Conservation (phyloP, 306 rosid genomes). For the Prunus campanulata region DNA sequence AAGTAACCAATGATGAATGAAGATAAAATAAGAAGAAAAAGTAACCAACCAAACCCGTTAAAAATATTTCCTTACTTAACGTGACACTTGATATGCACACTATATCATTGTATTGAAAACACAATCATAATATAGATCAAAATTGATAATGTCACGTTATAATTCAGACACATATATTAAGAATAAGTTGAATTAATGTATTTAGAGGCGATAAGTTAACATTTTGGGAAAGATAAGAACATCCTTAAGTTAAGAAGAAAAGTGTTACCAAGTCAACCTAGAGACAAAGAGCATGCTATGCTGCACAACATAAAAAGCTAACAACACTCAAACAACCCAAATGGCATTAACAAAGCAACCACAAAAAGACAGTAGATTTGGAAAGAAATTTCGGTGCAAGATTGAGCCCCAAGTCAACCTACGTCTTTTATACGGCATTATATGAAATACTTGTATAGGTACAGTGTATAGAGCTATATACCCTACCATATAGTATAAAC, state of each 20-base stretch:
- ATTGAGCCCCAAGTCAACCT: neutral
- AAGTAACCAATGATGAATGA: too few relatives aligned
- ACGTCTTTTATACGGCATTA: neutral
- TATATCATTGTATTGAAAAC: too few relatives aligned
- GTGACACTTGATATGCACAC: too few relatives aligned
- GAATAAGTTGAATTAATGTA: neutral
- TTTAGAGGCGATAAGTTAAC: neutral
- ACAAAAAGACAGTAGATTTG: neutral
- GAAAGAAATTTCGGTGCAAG: neutral
- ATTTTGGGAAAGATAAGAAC: neutral
- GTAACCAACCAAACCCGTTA: too few relatives aligned
- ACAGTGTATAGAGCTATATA: neutral
- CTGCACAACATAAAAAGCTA: neutral
- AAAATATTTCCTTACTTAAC: too few relatives aligned
- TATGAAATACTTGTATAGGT: neutral
- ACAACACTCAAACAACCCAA: neutral
- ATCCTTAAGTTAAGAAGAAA: neutral
- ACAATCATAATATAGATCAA: too few relatives aligned
- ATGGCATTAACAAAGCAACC: too few relatives aligned
- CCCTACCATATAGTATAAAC: neutral
- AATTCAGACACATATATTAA: neutral
- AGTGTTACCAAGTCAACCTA: neutral
- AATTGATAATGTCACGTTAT: too few relatives aligned
- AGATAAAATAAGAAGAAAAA: too few relatives aligned
- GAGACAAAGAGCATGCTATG: neutral